Base-by-base conservation (phyloP, 257 asterid genomes). In the Solanum megistacrolobum region DNA sequence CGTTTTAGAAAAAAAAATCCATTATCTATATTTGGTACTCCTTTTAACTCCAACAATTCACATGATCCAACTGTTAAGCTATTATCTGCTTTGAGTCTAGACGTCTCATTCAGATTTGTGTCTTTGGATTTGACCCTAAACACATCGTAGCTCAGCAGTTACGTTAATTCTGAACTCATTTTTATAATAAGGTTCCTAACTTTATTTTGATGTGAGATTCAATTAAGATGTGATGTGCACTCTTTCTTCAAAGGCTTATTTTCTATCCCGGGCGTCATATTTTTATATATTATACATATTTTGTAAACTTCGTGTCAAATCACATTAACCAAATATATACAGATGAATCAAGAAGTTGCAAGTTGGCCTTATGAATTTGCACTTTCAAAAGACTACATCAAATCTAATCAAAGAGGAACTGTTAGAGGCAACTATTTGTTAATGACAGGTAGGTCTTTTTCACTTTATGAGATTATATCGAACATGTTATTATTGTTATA, bases 301-400 rank as follows among this genome's bases (percentile, higher is more conserved):
- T 68, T 1, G 0, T 14, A 69, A 71, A 71, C 13, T 71, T 14
- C 0, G n/a, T 31, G 13, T 3, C 39, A 21, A 71, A 14, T 71
- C 25, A 71, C 12, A 7, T 31, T 14, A 31, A 8, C 7, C 18
- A 18, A 46, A 87, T 48, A 18, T 13, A 65, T 29, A 29, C 92
- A 95, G 98, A 94, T 90, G 96, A 74, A 32, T 21, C 60, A 84
- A 73, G 98, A 96, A 92, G 90, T 41, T 25, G 88, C 60, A 36
- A 90, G 90, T 25, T 95, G 98, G 96, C 98, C 98, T 12, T 94
- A 95, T 76, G 66, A 41, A 74, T 96, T 96, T 72, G 94, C 96
- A 36, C 74, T 68, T 48, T 94, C 98, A 13, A 46, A 23, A 2
- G 94, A 95, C 82, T 94, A 91, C 41, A 9, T 91, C 31, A 91